Evolutionary conservation across 1,284 basidiomycete species (phyloP).

Genomic region (Takashimella koratensis): DNA sequence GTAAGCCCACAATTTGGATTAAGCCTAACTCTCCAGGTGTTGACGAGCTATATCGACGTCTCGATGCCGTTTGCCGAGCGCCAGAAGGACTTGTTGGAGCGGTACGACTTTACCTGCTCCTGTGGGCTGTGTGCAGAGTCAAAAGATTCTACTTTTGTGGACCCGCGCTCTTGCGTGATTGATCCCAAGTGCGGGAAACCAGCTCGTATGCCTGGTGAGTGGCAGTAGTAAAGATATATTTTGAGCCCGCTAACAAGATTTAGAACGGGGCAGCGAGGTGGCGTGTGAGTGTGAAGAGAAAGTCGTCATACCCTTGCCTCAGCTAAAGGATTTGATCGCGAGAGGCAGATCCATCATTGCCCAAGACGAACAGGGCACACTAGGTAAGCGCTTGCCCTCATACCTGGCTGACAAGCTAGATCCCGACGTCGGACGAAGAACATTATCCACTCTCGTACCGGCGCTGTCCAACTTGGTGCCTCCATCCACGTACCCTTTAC

Average conservation of each 20-base stretch:
- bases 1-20: slow-evolving; percentile 47
- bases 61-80: slow-evolving; percentile 62
- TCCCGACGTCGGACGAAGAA: slow-evolving; percentile 58
- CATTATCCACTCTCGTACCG: slow-evolving; percentile 60
- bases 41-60: slow-evolving; percentile 81
- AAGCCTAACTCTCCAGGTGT: slow-evolving; percentile 50
- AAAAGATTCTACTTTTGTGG: slow-evolving; percentile 45
- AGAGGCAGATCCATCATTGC: slow-evolving; percentile 66
- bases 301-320: slow-evolving; percentile 53
- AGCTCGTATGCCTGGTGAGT: slow-evolving; percentile 30
- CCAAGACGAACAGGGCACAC: slow-evolving; percentile 61
- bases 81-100: slow-evolving; percentile 60
- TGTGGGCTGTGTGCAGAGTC: slow-evolving; percentile 59
- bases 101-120: slow-evolving; percentile 75
- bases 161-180: slow-evolving; percentile 61
- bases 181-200: slow-evolving; percentile 27
- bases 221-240: too few species aligned
- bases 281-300: slow-evolving; percentile 59
- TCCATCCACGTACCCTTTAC: slow-evolving; percentile 67
- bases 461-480: slow-evolving; percentile 65
- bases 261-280: background rate
- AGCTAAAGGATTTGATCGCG: slow-evolving; percentile 58
- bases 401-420: too few species aligned
- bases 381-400: slow-evolving; percentile 33
- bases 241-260: too few species aligned